Percentiles rank a stretch among this genome's conserved stretches.
Evolutionary conservation across 306 rosid genomes (phyloP).

Genomic region (Casuarina cunninghamiana): DNA sequence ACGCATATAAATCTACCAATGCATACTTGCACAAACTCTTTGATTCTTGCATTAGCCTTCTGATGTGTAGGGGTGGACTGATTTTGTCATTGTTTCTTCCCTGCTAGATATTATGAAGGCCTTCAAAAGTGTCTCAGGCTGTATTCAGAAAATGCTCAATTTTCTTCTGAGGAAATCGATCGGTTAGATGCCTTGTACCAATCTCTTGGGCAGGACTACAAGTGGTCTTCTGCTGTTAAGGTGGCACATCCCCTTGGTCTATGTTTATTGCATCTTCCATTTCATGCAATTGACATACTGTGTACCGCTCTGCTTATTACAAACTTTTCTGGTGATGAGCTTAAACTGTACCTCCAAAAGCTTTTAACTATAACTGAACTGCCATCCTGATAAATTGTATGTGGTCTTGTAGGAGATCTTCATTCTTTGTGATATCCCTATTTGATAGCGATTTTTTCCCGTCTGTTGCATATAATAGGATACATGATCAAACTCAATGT

Average conservation of each 20-base stretch:
- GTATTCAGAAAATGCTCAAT: constrained; percentile 59
- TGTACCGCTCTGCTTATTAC: not conserved
- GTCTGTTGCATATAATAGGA: not conserved
- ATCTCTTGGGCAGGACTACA: constrained; percentile 69
- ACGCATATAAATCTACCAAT: too few species aligned
- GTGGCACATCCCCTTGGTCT: constrained; percentile 36
- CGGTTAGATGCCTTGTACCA: constrained; percentile 70
- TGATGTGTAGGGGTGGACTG: constrained; percentile 17
- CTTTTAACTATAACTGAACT: not conserved
- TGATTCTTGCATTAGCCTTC: not conserved
- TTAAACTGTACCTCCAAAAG: not conserved
- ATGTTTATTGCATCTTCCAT: not conserved
- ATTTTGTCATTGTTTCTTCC: constrained; percentile 22
- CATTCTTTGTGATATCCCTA: not conserved
- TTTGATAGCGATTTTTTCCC: not conserved
- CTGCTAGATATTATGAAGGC: constrained; percentile 85
- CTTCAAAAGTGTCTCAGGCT: constrained; percentile 89
- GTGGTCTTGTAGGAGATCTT: not conserved
- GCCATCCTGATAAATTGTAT: not conserved
- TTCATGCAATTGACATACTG: not conserved
- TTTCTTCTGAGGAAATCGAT: constrained; percentile 68
- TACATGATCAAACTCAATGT: not conserved
- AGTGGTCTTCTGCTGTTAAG: constrained; percentile 95
- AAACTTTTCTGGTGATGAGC: not conserved
- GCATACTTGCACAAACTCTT: not conserved